A percentile compares a stretch with the other conserved stretches of the same genome.
These are phyloP conservation scores for Platanthera guangdongensis DNA, from an alignment of 106 monocot species.

Conservation along the genomic window DNA sequence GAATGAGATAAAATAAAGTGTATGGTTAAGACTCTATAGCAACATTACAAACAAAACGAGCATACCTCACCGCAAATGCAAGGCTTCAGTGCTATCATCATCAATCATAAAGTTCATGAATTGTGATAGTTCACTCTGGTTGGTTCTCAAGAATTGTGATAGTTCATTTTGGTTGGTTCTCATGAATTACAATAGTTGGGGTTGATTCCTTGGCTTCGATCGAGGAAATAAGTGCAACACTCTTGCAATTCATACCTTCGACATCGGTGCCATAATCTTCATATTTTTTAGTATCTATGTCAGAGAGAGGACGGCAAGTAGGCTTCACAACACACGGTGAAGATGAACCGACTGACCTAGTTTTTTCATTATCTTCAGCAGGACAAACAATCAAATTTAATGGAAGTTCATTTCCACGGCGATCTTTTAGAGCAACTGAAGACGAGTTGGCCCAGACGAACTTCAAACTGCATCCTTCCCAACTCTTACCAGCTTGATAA, in stretches of 20 bases:
- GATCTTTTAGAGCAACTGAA: constrained; percentile 9
- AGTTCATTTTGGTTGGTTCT: background rate
- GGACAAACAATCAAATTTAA: background rate
- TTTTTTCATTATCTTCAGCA: constrained; percentile 3
- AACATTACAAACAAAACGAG: background rate
- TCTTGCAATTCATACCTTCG: constrained; percentile 10
- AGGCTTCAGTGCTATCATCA: constrained; percentile 15
- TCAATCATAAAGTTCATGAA: constrained; percentile 20
- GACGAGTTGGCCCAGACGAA: constrained; percentile 50
- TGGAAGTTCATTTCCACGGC: constrained; percentile 12
- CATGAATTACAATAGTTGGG: constrained; percentile 14
- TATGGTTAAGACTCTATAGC: background rate
- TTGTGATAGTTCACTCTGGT: background rate
- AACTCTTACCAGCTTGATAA: constrained; percentile 44
- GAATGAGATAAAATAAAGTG: background rate
- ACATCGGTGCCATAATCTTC: constrained; percentile 3
- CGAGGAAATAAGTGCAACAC: background rate
- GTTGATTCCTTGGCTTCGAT: constrained; percentile 10
- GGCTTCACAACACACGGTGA: constrained; percentile 8
- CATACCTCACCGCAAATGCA: constrained; percentile 24
- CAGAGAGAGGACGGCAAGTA: background rate
- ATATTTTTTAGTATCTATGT: constrained; percentile 7
- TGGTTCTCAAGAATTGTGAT: constrained; percentile 7
- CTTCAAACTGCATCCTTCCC: constrained; percentile 53
- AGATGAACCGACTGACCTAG: constrained; percentile 3